Evolutionary conservation across 1,139 yeast species (phyloP).

Genomic region (Yamadazyma sp.): DNA sequence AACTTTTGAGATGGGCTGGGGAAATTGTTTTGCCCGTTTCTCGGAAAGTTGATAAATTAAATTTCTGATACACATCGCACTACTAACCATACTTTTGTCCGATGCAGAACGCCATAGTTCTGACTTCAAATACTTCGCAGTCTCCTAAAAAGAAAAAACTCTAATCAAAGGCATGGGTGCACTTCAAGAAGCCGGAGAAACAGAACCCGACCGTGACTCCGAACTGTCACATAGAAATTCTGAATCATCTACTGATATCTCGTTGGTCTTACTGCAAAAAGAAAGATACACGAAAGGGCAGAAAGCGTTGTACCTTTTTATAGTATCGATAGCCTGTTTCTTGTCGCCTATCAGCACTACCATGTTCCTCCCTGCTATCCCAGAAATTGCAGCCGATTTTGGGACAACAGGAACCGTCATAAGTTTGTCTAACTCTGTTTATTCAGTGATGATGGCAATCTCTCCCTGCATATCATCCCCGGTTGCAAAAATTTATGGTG

Average conservation of each 20-base stretch:
- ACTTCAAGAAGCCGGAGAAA: neutral
- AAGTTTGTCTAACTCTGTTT: slow-evolving; percentile 47
- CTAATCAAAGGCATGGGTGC: neutral
- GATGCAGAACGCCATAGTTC: too few species aligned
- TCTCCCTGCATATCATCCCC: slow-evolving; percentile 50
- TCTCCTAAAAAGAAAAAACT: too few species aligned
- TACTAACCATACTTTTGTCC: too few species aligned
- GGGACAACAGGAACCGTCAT: slow-evolving; percentile 44
- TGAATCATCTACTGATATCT: neutral
- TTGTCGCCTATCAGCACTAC: slow-evolving; percentile 42
- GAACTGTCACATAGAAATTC: neutral
- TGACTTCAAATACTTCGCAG: too few species aligned
- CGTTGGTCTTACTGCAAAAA: neutral
- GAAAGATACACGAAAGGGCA: neutral
- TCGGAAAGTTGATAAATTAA: too few species aligned
- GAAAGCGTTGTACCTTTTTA: slow-evolving; percentile 11
- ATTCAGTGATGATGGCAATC: slow-evolving; percentile 46
- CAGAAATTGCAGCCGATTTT: slow-evolving; percentile 41
- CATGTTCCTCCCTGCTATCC: slow-evolving; percentile 49
- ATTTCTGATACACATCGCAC: too few species aligned
- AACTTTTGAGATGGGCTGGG: too few species aligned
- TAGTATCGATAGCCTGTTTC: slow-evolving; percentile 24
- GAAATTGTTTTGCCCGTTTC: too few species aligned
- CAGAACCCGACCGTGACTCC: neutral
- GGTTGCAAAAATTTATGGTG: slow-evolving; percentile 46